phyloP scores from a whole-genome alignment of 352 stramenopile genomes.

The Globisporangium camurandrum region DNA sequence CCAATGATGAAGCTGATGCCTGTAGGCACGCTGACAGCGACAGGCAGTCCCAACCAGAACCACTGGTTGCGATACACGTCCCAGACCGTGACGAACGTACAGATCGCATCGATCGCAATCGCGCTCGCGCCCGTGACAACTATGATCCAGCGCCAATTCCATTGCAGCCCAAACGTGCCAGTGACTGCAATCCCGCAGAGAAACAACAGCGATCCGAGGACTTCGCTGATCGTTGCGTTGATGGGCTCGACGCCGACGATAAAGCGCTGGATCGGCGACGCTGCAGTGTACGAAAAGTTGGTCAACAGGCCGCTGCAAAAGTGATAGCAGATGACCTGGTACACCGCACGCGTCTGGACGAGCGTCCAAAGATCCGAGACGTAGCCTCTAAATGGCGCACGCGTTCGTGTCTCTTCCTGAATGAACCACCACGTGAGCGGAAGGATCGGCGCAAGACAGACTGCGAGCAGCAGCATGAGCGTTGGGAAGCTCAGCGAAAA shows the following conservation, averaged over 20 bases:
- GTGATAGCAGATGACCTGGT: conserved; percentile 44
- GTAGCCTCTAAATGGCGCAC: conserved; percentile 12
- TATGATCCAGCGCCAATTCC: conserved; percentile 40
- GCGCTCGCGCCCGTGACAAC: conserved; percentile 23
- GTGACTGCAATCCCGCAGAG: conserved; percentile 28
- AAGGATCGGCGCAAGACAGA: conserved; percentile 9
- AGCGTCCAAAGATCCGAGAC: conserved; percentile 25
- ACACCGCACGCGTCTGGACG: conserved; percentile 35
- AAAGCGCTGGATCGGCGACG: conserved; percentile 25
- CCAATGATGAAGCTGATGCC: conserved; percentile 50
- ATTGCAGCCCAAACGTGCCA: conserved; percentile 46
- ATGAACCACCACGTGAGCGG: conserved; percentile 21
- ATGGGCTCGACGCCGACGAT: conserved; percentile 27
- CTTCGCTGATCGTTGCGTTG: conserved; percentile 21
- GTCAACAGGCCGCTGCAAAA: conserved; percentile 40
- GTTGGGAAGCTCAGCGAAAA: conserved; percentile 42
- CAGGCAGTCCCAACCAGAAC: conserved; percentile 41
- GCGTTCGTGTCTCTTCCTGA: conserved; percentile 20
- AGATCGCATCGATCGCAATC: conserved; percentile 28
- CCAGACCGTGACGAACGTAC: conserved; percentile 41
- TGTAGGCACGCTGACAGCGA: conserved; percentile 36
- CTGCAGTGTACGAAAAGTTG: conserved; percentile 25
- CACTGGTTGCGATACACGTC: conserved; percentile 37
- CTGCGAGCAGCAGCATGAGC: conserved; percentile 5
- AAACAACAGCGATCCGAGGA: conserved; percentile 22